Conservation (phyloP, 129 eudicot species). For the Flaveria ramosissima region DNA sequence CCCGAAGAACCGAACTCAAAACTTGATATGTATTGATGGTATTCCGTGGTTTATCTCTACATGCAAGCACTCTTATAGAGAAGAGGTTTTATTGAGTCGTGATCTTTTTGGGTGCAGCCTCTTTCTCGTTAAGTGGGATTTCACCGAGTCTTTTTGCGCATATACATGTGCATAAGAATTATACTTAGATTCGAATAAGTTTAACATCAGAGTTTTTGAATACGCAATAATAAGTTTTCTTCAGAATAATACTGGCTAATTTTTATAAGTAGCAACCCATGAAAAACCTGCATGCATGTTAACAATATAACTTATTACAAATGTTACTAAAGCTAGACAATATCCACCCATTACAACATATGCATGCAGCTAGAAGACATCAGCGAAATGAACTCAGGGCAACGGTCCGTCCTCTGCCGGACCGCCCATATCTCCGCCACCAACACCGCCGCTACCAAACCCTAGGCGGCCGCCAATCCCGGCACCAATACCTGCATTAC, state of each 20-base stretch:
- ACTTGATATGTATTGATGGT: neutral
- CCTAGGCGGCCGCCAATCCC: slow-evolving; percentile 37
- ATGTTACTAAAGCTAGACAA: neutral
- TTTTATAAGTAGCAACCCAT: neutral
- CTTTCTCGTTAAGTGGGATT: too few species aligned
- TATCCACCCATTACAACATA: slow-evolving; percentile 23
- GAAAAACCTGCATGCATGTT: slow-evolving; percentile 28
- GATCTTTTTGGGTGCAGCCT: too few species aligned
- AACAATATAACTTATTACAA: slow-evolving; percentile 12
- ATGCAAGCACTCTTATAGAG: too few species aligned
- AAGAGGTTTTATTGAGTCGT: too few species aligned
- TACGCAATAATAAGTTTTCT: neutral
- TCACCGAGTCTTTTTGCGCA: too few species aligned
- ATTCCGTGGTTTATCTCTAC: too few species aligned
- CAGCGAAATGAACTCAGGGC: slow-evolving; percentile 11
- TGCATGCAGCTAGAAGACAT: slow-evolving; percentile 29
- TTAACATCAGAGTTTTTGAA: too few species aligned
- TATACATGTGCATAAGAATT: too few species aligned
- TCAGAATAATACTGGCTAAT: neutral
- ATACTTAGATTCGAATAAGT: too few species aligned
- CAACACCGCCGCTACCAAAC: slow-evolving; percentile 31
- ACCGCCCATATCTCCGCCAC: slow-evolving; percentile 32
- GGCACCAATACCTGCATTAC: slow-evolving; percentile 31
- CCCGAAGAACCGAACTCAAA: too few species aligned
- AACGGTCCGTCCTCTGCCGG: slow-evolving; percentile 9